Evolutionary conservation across 2,329 filamentous ascomycete species (phyloP).

Genomic region (Catunica adiposa): DNA sequence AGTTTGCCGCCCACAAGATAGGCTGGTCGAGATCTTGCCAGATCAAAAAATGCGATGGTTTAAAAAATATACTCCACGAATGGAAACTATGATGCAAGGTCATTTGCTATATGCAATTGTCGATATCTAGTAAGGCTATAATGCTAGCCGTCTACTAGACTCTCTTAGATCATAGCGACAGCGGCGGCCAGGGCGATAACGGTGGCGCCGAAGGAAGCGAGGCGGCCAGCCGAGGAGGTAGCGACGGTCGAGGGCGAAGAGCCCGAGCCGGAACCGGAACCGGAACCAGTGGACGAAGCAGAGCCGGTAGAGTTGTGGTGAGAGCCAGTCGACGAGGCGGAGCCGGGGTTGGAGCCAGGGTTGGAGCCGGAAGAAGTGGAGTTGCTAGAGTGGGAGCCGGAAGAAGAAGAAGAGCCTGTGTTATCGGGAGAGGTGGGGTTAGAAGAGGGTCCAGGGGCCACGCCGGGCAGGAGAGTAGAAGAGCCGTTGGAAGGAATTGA

Average conservation of each 20-base stretch:
- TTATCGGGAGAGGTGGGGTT: constrained; percentile 5
- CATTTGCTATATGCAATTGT: neutral
- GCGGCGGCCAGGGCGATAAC: constrained; percentile 11
- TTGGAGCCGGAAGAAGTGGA: constrained; percentile 6
- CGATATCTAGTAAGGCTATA: neutral
- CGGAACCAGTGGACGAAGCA: neutral
- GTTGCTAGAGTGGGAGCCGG: constrained; percentile 1
- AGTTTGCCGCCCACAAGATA: too few species aligned
- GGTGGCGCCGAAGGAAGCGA: constrained; percentile 10
- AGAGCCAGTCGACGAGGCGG: neutral
- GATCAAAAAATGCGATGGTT: neutral
- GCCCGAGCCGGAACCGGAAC: neutral
- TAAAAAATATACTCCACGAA: neutral
- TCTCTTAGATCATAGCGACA: constrained; percentile 13
- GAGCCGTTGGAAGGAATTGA: neutral
- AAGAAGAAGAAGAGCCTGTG: constrained; percentile 5
- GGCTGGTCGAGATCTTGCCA: neutral
- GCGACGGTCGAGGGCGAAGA: constrained; percentile 1
- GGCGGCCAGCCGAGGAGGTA: constrained; percentile 11
- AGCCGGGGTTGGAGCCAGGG: constrained; percentile 4
- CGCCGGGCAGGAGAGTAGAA: constrained; percentile 9
- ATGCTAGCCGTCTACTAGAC: neutral
- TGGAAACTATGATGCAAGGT: neutral
- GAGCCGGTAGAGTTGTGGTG: neutral
- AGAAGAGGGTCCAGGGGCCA: constrained; percentile 11